Percentiles rank a stretch among this genome's conserved stretches.
Evolutionary conservation across 2,329 filamentous ascomycete species (phyloP).

Genomic region (Colletotrichum echinochloae): DNA sequence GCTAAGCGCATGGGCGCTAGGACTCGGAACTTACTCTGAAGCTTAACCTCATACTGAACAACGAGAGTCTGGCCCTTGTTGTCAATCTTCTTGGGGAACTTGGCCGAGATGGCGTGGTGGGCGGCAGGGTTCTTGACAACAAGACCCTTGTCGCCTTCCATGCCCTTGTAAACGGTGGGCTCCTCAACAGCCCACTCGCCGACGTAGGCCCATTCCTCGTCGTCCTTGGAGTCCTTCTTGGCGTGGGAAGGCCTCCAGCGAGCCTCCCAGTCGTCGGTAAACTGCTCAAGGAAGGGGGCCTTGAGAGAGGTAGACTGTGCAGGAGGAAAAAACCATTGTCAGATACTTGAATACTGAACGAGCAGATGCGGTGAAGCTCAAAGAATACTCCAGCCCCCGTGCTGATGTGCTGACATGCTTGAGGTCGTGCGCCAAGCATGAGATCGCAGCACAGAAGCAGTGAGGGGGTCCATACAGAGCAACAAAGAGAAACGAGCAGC

Average conservation of each 20-base stretch:
- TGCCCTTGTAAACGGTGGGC: conserved; percentile 88
- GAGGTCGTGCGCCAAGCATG: conserved; percentile 24
- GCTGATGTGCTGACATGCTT: neutral
- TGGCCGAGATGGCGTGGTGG: conserved; percentile 99
- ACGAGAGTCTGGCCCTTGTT: conserved; percentile 98
- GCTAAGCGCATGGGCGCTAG: neutral
- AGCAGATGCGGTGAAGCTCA: conserved; percentile 20
- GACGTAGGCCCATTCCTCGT: conserved; percentile 97
- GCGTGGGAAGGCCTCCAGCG: conserved; percentile 96
- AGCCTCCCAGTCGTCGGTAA: conserved; percentile 94
- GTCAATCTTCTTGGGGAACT: conserved; percentile 96
- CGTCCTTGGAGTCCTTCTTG: conserved; percentile 90
- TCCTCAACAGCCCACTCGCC: conserved; percentile 98
- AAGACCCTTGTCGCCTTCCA: conserved; percentile 94
- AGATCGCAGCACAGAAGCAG: conserved; percentile 7
- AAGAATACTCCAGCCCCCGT: conserved; percentile 32
- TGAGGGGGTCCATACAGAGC: conserved; percentile 1
- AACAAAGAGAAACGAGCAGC: conserved; percentile 19
- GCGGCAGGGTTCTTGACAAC: conserved; percentile 98
- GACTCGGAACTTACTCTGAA: conserved; percentile 79
- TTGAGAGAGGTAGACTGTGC: conserved; percentile 85
- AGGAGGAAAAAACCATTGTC: conserved; percentile 1
- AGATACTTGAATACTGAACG: neutral
- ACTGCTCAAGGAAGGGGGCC: conserved; percentile 97
- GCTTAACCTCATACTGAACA: conserved; percentile 99